Percentiles rank a stretch among this genome's conserved stretches.
Conservation (phyloP, 192 early-diverging fungal genomes). For the Glomus cerebriforme region DNA sequence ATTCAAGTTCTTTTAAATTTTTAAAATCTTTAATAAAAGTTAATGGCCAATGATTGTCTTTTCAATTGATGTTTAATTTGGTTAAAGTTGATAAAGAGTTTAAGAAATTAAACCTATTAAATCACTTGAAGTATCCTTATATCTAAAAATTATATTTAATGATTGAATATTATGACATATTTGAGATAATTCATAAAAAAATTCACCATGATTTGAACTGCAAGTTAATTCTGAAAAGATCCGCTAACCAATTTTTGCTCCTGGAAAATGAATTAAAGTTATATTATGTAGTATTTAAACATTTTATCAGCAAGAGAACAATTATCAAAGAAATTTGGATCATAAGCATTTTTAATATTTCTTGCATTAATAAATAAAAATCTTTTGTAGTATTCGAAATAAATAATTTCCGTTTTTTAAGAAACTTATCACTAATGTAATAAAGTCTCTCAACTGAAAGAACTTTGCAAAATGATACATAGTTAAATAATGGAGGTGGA, state of each 20-base stretch:
- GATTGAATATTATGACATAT: background rate
- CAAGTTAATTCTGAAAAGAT: background rate
- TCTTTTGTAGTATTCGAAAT: too few species aligned
- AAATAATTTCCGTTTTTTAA: too few species aligned
- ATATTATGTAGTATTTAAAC: too few species aligned
- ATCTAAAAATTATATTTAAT: background rate
- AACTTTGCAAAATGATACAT: too few species aligned
- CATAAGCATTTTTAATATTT: too few species aligned
- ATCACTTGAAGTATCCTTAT: background rate
- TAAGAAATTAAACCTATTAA: background rate
- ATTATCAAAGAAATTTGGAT: too few species aligned
- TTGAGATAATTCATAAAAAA: background rate
- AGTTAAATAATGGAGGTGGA: too few species aligned
- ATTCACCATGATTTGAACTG: background rate
- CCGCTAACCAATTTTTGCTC: background rate
- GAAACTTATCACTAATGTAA: too few species aligned
- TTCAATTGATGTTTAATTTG: background rate
- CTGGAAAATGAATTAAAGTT: background rate
- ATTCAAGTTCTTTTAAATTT: background rate
- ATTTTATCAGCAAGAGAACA: too few species aligned
- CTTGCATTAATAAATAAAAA: too few species aligned
- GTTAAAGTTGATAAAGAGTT: background rate
- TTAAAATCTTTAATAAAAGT: background rate
- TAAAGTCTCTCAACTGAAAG: too few species aligned
- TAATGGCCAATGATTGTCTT: background rate